These are phyloP conservation scores for Symmetrospora coprosmae DNA, from an alignment of 768 basidiomycete genomes.

Conservation along the genomic window DNA sequence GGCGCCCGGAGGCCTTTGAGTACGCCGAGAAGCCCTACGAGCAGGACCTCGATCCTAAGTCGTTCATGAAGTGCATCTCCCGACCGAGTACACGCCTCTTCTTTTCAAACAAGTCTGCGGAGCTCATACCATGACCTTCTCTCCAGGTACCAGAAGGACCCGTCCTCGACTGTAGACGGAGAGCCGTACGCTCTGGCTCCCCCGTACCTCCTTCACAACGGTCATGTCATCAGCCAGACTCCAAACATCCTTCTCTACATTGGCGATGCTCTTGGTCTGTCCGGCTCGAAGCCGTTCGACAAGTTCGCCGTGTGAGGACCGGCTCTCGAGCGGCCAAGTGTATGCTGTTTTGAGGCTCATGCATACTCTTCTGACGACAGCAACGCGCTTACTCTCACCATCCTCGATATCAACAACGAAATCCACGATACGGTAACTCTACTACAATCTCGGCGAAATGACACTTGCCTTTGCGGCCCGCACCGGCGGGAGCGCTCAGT, in stretches of 20 bases:
- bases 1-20: conserved; percentile 18
- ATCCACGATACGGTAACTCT: conserved; percentile 29
- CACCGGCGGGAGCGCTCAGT: not conserved
- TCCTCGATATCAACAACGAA: conserved; percentile 38
- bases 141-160: conserved; percentile 16
- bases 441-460: too few relatives aligned
- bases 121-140: too few relatives aligned
- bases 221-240: conserved; percentile 27
- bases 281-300: conserved; percentile 2
- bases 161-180: not conserved
- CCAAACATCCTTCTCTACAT: conserved; percentile 32
- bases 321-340: not conserved
- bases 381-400: conserved; percentile 22
- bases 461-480: not conserved
- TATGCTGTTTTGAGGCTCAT: not conserved
- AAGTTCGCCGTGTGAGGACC: conserved; percentile 9
- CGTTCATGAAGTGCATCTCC: not conserved
- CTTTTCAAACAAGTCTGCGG: too few relatives aligned
- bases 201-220: conserved; percentile 37
- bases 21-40: conserved; percentile 12
- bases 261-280: conserved; percentile 12
- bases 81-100: too few relatives aligned
- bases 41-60: conserved; percentile 10
- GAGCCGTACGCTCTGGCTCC: conserved; percentile 38
- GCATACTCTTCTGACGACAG: not conserved